Conservation (phyloP, 257 asterid genomes). For the Gardenia jasminoides region DNA sequence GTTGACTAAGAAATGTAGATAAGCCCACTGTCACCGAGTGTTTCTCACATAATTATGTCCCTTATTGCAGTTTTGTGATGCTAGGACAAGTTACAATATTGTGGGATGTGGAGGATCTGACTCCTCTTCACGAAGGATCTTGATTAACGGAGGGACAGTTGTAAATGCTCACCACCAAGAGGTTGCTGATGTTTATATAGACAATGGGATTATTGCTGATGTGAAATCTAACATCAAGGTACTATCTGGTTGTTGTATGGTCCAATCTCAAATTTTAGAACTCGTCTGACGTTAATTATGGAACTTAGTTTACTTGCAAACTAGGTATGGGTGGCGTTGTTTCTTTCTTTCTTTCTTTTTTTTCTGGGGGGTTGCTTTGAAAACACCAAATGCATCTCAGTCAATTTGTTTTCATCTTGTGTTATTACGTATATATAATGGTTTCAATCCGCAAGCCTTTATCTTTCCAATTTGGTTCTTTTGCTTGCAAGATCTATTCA, state of each 20-base stretch:
- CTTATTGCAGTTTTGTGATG: slow-evolving; percentile 49
- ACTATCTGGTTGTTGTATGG: slow-evolving; percentile 6
- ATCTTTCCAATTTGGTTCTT: neutral
- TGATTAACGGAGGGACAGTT: slow-evolving; percentile 90
- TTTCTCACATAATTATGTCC: neutral
- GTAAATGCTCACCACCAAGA: slow-evolving; percentile 93
- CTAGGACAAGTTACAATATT: slow-evolving; percentile 39
- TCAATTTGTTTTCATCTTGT: no score
- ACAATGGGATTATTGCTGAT: slow-evolving; percentile 64
- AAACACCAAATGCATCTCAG: no score
- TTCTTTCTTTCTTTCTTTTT: no score
- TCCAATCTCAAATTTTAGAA: neutral
- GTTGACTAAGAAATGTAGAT: neutral
- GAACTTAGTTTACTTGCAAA: neutral
- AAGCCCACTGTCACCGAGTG: neutral
- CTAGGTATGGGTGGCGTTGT: neutral
- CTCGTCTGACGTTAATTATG: neutral
- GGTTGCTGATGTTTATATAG: slow-evolving; percentile 79
- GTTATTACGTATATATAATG: no score
- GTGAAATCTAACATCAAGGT: slow-evolving; percentile 71
- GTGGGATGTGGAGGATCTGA: slow-evolving; percentile 48
- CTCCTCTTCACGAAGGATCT: slow-evolving; percentile 49
- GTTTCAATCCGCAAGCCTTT: neutral
- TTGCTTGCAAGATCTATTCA: neutral
- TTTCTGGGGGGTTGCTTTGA: no score